Conservation (phyloP, 108 stramenopile genomes). For the Fistulifera pelliculosa region DNA sequence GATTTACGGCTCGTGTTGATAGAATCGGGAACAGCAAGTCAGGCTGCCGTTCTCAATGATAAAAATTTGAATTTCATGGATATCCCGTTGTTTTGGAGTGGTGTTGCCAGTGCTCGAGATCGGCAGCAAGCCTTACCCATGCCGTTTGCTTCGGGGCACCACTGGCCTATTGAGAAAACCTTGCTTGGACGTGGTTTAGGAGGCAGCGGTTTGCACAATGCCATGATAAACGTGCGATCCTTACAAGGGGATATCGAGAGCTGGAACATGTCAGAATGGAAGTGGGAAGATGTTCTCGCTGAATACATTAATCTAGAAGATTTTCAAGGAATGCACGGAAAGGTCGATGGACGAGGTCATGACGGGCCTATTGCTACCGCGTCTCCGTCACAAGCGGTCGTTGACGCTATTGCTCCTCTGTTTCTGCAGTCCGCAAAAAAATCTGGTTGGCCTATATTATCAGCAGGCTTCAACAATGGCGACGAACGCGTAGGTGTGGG, state of each 20-base stretch:
- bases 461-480: constrained; percentile 8
- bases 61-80: constrained; percentile 13
- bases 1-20: constrained; percentile 4
- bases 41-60: constrained; percentile 8
- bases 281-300: constrained; percentile 4
- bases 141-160: constrained; percentile 1
- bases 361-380: constrained; percentile 12
- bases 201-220: constrained; percentile 18
- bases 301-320: constrained; percentile 10
- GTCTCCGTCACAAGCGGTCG: not conserved
- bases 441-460: constrained; percentile 7
- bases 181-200: constrained; percentile 12
- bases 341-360: constrained; percentile 1
- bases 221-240: constrained; percentile 19
- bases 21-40: constrained; percentile 6
- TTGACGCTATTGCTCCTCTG: constrained; percentile 12
- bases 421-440: constrained; percentile 5
- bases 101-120: constrained; percentile 4
- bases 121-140: constrained; percentile 4
- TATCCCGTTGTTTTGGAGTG: constrained; percentile 17
- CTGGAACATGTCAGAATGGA: constrained; percentile 15
- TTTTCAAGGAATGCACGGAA: not conserved
- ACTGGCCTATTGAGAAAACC: constrained; percentile 13
- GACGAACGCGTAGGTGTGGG: constrained; percentile 10
- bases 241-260: constrained; percentile 8